These are phyloP conservation scores for Albifimbria verrucaria DNA, from an alignment of 2,329 filamentous ascomycete genomes.

Conservation along the genomic window DNA sequence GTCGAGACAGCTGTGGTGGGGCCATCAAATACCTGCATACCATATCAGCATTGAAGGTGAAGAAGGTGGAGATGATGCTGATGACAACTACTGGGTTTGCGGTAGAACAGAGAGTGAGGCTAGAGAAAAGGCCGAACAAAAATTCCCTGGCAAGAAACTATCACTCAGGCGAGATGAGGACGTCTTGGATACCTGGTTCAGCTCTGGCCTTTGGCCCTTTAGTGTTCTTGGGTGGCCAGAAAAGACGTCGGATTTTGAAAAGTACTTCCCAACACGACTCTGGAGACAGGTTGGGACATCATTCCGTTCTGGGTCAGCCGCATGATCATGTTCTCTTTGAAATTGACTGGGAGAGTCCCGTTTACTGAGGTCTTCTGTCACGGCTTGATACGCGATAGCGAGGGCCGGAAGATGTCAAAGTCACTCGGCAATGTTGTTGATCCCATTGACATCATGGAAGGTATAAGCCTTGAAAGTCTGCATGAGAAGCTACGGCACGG, in stretches of 20 bases:
- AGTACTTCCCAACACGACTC: slow-evolving; percentile 80
- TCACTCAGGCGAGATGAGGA: slow-evolving; percentile 81
- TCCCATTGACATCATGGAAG: slow-evolving; percentile 80
- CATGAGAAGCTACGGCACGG: slow-evolving; percentile 72
- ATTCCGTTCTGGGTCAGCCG: slow-evolving; percentile 86
- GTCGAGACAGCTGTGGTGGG: slow-evolving; percentile 94
- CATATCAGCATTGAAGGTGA: slow-evolving; percentile 78
- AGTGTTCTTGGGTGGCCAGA: slow-evolving; percentile 90
- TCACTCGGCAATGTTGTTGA: slow-evolving; percentile 88
- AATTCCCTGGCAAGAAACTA: slow-evolving; percentile 78
- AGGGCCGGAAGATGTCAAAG: slow-evolving; percentile 94
- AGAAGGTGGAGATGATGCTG: slow-evolving; percentile 49
- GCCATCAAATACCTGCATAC: slow-evolving; percentile 90
- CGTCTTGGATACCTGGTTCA: slow-evolving; percentile 91
- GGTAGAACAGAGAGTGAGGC: slow-evolving; percentile 80
- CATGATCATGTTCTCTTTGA: slow-evolving; percentile 93
- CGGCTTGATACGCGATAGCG: slow-evolving; percentile 84
- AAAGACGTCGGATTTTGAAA: slow-evolving; percentile 72
- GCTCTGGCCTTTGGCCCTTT: slow-evolving; percentile 91
- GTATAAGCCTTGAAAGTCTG: slow-evolving; percentile 68
- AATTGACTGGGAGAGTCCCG: slow-evolving; percentile 86
- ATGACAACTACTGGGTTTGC: slow-evolving; percentile 81
- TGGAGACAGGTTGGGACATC: slow-evolving; percentile 97
- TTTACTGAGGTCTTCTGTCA: slow-evolving; percentile 97
- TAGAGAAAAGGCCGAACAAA: slow-evolving; percentile 72